phyloP scores from a whole-genome alignment of 177 flowering plant genomes.

The Vitis hybrid region DNA sequence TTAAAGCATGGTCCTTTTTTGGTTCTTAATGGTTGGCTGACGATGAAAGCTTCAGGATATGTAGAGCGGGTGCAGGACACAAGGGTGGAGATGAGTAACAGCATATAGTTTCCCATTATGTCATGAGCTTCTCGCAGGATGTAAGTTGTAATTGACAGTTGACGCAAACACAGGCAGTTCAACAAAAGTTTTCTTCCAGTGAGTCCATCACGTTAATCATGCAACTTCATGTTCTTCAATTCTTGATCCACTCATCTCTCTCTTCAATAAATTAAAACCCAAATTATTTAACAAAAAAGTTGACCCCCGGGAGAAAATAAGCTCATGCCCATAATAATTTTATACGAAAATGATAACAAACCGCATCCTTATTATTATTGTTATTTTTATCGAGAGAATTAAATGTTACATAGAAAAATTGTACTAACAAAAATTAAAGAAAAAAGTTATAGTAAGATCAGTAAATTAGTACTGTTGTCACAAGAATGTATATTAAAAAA shows the following conservation, averaged over 20 bases:
- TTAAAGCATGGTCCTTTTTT: neutral
- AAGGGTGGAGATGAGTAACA: conserved; percentile 5
- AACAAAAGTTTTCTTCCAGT: conserved; percentile 12
- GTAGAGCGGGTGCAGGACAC: neutral
- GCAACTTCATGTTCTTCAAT: conserved; percentile 11
- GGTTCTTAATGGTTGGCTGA: too few species aligned
- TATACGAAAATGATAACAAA: too few species aligned
- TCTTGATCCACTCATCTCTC: neutral
- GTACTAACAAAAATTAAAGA: too few species aligned
- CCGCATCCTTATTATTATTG: too few species aligned
- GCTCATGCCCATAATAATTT: too few species aligned
- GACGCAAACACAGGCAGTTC: conserved; percentile 8
- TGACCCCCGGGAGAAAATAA: too few species aligned
- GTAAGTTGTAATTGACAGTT: conserved; percentile 18
- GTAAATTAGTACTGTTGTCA: too few species aligned
- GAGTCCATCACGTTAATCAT: conserved; percentile 26
- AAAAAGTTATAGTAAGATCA: too few species aligned
- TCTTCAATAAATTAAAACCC: neutral
- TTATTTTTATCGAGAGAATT: too few species aligned
- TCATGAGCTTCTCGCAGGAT: conserved; percentile 30
- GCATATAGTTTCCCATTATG: neutral
- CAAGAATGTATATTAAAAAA: too few species aligned
- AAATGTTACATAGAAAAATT: too few species aligned
- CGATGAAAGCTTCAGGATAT: neutral
- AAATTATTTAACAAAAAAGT: too few species aligned